Percentiles rank a stretch among this genome's conserved stretches.
These are phyloP conservation scores for Parathielavia appendiculata DNA, from an alignment of 495 filamentous ascomycete genomes.

Conservation along the genomic window DNA sequence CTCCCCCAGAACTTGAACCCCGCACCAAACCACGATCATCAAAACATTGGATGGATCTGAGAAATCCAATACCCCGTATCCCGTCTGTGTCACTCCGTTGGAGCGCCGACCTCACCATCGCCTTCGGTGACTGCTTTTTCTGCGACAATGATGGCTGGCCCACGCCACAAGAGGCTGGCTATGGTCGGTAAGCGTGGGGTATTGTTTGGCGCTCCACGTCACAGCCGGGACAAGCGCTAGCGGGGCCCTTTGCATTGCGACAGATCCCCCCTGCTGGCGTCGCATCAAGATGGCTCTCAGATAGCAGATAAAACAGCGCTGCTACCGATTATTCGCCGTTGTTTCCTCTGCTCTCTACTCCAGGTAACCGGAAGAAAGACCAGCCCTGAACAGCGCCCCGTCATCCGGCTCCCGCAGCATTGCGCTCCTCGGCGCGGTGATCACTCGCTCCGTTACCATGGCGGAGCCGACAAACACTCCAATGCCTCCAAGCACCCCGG, in stretches of 20 bases:
- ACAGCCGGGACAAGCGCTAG: conserved; percentile 14
- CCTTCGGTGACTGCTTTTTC: conserved; percentile 8
- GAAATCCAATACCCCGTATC: neutral
- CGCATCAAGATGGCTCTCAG: conserved; percentile 4
- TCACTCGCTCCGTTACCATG: conserved; percentile 28
- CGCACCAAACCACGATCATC: too few relatives aligned
- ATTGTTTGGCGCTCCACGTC: conserved; percentile 8
- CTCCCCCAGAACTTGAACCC: too few relatives aligned
- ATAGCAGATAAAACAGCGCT: neutral
- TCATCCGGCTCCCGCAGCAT: neutral
- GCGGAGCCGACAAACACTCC: conserved; percentile 48
- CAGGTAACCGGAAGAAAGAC: neutral
- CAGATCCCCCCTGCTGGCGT: conserved; percentile 8
- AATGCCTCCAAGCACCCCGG: conserved; percentile 40
- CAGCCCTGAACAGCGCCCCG: neutral
- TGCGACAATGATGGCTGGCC: neutral
- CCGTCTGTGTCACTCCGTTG: neutral
- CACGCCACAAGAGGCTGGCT: neutral
- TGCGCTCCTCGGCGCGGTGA: too few relatives aligned
- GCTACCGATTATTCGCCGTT: neutral
- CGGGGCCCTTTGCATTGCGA: conserved; percentile 14
- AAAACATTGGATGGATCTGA: conserved; percentile 1
- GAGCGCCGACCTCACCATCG: neutral
- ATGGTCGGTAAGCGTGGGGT: neutral
- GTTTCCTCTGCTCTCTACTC: too few relatives aligned